These are phyloP conservation scores for Xylaria intraflava DNA, from an alignment of 495 filamentous ascomycete genomes.

Conservation along the genomic window DNA sequence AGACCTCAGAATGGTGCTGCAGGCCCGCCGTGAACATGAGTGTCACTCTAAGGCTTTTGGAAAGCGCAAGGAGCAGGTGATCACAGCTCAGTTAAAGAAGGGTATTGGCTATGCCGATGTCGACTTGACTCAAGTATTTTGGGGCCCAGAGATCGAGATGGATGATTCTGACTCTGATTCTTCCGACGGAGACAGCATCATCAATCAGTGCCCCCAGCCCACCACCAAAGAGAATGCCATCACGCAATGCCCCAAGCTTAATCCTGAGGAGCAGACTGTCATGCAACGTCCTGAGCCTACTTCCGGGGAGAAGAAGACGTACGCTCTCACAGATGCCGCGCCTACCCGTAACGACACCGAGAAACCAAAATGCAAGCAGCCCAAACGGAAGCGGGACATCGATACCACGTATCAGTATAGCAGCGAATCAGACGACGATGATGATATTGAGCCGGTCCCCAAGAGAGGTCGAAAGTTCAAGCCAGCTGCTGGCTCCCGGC, in stretches of 20 bases:
- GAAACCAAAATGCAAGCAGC: not conserved
- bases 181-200: too few relatives aligned
- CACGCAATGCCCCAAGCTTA: not conserved
- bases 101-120: not conserved
- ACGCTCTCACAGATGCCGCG: too few relatives aligned
- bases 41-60: not conserved
- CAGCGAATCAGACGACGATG: not conserved
- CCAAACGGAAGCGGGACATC: not conserved
- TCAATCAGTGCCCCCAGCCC: too few relatives aligned
- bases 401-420: not conserved
- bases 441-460: not conserved
- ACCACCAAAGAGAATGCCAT: too few relatives aligned
- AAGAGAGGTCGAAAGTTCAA: not conserved
- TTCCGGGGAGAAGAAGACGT: too few relatives aligned
- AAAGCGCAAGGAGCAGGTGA: not conserved
- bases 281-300: too few relatives aligned
- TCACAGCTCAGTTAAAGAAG: not conserved
- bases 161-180: not conserved
- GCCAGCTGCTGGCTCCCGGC: not conserved
- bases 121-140: not conserved
- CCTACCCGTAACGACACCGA: too few relatives aligned
- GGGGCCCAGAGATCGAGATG: not conserved
- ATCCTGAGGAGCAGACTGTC: too few relatives aligned
- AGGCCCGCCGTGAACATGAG: not conserved
- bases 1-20: constrained; percentile 3